These are phyloP conservation scores for Pseudonectria buxi DNA, from an alignment of 2,329 filamentous ascomycete species.

Conservation along the genomic window DNA sequence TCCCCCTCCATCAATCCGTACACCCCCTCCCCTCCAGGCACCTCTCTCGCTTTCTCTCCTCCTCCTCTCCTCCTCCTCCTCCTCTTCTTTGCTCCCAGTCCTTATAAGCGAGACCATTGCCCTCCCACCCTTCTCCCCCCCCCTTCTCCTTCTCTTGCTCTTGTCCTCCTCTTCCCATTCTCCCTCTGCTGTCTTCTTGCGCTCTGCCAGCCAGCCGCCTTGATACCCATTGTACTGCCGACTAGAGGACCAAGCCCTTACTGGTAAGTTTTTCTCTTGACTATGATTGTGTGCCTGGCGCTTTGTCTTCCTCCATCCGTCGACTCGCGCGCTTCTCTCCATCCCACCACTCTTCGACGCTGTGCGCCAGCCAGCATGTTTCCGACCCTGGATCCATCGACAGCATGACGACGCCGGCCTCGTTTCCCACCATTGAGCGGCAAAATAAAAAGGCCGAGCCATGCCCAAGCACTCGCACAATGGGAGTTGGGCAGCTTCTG, in stretches of 20 bases:
- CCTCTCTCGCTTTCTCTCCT: too few relatives aligned
- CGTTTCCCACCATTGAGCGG: too few relatives aligned
- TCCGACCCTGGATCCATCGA: too few relatives aligned
- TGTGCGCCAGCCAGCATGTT: too few relatives aligned
- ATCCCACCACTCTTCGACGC: too few relatives aligned
- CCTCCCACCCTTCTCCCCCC: slow-evolving; percentile 10
- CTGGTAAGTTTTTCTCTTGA: slow-evolving; percentile 22
- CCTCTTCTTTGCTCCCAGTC: slow-evolving; percentile 4
- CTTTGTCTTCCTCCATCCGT: slow-evolving; percentile 2
- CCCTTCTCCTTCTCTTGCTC: slow-evolving; percentile 8
- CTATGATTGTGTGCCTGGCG: slow-evolving; percentile 2
- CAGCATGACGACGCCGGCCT: too few relatives aligned
- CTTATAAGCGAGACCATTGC: slow-evolving; percentile 20
- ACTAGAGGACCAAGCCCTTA: slow-evolving; percentile 11
- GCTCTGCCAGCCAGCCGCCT: slow-evolving; percentile 23
- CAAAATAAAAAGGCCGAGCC: too few relatives aligned
- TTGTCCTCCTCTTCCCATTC: slow-evolving; percentile 10
- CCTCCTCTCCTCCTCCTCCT: too few relatives aligned
- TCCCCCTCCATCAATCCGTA: too few relatives aligned
- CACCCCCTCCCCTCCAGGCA: too few relatives aligned
- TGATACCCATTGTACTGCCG: slow-evolving; percentile 17
- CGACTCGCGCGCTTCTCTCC: background rate
- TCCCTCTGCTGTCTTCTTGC: slow-evolving; percentile 19
- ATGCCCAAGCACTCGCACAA: too few relatives aligned
- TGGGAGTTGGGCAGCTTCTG: too few relatives aligned